Evolutionary conservation across 345 rosid genomes (phyloP).

Genomic region (Eucalyptus erythrocorys): DNA sequence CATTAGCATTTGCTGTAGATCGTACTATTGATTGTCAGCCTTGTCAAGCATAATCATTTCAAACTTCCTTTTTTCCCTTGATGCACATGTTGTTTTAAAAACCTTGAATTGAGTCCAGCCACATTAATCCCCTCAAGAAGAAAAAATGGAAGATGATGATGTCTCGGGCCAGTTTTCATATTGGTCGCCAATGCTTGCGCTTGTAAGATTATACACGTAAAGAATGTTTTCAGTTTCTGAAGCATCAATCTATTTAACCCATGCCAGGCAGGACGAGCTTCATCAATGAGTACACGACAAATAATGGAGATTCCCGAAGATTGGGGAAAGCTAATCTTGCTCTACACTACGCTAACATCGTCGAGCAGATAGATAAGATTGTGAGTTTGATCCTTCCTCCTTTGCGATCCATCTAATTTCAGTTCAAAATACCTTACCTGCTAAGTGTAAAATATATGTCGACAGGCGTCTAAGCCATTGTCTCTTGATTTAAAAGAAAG

Average conservation of each 20-base stretch:
- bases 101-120: background rate
- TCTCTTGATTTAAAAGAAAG: background rate
- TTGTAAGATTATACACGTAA: background rate
- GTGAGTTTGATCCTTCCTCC: conserved; percentile 25
- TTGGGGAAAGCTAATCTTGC: conserved; percentile 86
- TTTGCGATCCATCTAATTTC: background rate
- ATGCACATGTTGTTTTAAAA: background rate
- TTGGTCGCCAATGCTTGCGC: background rate
- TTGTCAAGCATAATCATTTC: background rate
- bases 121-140: background rate
- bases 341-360: conserved; percentile 71
- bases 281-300: background rate
- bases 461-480: conserved; percentile 58
- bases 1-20: background rate
- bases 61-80: background rate
- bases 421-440: background rate
- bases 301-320: conserved; percentile 18
- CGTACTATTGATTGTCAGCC: background rate
- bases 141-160: background rate
- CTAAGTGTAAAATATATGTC: background rate
- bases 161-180: background rate
- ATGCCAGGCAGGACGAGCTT: conserved; percentile 11
- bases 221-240: background rate
- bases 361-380: conserved; percentile 68
- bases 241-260: background rate